Conservation (phyloP, 1,284 basidiomycete species). For the Dichomitus squalens region DNA sequence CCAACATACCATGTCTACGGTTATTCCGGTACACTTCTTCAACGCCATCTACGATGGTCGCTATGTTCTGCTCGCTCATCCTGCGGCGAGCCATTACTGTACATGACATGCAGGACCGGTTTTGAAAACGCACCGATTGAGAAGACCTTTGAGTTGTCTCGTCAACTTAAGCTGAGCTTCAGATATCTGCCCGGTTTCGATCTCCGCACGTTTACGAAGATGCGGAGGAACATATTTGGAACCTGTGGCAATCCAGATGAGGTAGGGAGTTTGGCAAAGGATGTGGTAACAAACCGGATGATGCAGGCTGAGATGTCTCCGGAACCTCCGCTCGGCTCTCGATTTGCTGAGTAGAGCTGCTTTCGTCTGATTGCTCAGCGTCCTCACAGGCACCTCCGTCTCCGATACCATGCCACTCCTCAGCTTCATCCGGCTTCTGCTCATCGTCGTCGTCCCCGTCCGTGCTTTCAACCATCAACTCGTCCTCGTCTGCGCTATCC, state of each 20-base stretch:
- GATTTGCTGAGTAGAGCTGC: not conserved
- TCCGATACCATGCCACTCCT: constrained; percentile 31
- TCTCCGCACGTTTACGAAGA: constrained; percentile 47
- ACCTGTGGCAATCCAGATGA: not conserved
- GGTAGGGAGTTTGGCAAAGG: not conserved
- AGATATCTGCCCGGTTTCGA: constrained; percentile 38
- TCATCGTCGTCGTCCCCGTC: constrained; percentile 18
- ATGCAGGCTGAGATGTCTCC: not conserved
- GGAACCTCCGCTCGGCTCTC: not conserved
- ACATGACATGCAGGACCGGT: not conserved
- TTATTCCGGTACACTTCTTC: constrained; percentile 81
- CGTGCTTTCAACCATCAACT: constrained; percentile 8
- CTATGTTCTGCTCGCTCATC: constrained; percentile 91
- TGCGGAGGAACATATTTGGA: constrained; percentile 68
- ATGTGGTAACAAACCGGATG: not conserved
- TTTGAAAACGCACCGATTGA: constrained; percentile 71
- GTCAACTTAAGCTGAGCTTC: constrained; percentile 69
- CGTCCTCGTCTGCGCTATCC: constrained; percentile 18
- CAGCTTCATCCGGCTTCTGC: constrained; percentile 22
- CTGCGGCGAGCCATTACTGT: constrained; percentile 39
- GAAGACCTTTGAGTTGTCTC: constrained; percentile 83
- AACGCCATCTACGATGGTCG: constrained; percentile 75
- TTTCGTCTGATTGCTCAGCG: not conserved
- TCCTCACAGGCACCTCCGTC: not conserved
- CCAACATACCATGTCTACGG: constrained; percentile 73